A percentile compares a stretch with the other conserved stretches of the same genome.
phyloP scores from a whole-genome alignment of 176 grass and related monocot genomes.

The Eleusine coracana region DNA sequence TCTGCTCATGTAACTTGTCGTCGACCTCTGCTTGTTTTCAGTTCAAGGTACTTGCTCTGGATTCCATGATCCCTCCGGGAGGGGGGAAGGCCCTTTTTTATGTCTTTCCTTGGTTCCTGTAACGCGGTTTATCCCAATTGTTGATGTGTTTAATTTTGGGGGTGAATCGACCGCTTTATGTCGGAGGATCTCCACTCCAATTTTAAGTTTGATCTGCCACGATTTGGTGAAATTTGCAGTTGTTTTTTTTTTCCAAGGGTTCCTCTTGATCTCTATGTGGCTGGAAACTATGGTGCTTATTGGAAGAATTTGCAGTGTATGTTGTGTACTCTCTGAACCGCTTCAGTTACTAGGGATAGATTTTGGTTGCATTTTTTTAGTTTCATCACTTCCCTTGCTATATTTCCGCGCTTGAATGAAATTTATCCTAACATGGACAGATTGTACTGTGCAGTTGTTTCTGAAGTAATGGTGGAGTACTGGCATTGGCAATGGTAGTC shows the following conservation, averaged over 20 bases:
- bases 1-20: slow-evolving; percentile 31
- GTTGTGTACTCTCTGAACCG: neutral
- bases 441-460: neutral
- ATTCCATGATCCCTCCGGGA: slow-evolving; percentile 27
- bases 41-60: slow-evolving; percentile 41
- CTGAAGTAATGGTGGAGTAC: neutral
- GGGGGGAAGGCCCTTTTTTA: neutral
- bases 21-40: slow-evolving; percentile 24
- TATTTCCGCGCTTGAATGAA: neutral
- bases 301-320: neutral
- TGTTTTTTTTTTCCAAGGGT: neutral
- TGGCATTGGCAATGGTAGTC: slow-evolving; percentile 11
- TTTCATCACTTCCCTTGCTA: neutral
- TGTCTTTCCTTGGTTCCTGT: neutral
- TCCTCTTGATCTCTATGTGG: slow-evolving; percentile 32
- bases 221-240: slow-evolving; percentile 8
- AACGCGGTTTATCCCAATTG: slow-evolving; percentile 13
- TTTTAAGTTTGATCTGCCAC: slow-evolving; percentile 26
- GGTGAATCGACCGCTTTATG: slow-evolving; percentile 19
- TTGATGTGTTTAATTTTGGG: slow-evolving; percentile 19
- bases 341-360: neutral
- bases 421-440: neutral
- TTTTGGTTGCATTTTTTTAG: neutral
- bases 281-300: neutral
- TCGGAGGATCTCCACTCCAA: neutral